A percentile compares a stretch with the other conserved stretches of the same genome.
Evolutionary conservation across 148 eudicot genomes (phyloP).

Genomic region (Beta vulgaris): DNA sequence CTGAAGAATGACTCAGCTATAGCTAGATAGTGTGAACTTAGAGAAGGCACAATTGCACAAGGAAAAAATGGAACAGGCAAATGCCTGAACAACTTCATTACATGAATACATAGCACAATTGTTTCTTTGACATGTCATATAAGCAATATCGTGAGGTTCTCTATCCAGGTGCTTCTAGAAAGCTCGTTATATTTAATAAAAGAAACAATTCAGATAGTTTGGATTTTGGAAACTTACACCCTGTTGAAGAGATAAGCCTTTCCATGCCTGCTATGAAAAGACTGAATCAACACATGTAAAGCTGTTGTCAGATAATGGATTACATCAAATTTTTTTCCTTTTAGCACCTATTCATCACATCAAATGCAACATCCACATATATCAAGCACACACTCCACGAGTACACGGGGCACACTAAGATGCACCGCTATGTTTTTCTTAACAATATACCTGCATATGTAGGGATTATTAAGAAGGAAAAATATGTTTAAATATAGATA

Average conservation of each 20-base stretch:
- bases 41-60: too few species aligned
- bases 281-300: constrained; percentile 56
- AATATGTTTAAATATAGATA: too few species aligned
- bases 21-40: too few species aligned
- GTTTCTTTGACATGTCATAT: neutral
- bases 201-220: constrained; percentile 22
- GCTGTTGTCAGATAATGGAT: constrained; percentile 27
- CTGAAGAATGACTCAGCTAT: too few species aligned
- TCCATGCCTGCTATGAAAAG: constrained; percentile 83
- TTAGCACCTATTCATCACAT: neutral
- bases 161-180: neutral
- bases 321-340: neutral
- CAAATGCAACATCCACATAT: neutral
- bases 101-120: neutral
- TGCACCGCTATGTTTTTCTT: neutral
- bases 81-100: too few species aligned
- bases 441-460: neutral
- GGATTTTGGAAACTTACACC: constrained; percentile 91
- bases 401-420: neutral
- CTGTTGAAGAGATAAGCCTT: constrained; percentile 93
- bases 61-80: too few species aligned
- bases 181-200: neutral
- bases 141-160: neutral
- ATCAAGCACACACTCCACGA: neutral
- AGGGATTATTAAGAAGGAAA: too few species aligned